Evolutionary conservation across 2,329 filamentous ascomycete species (phyloP), one percentile per base, ranked within the genome.

Genomic region (Alternaria sp.): DNA sequence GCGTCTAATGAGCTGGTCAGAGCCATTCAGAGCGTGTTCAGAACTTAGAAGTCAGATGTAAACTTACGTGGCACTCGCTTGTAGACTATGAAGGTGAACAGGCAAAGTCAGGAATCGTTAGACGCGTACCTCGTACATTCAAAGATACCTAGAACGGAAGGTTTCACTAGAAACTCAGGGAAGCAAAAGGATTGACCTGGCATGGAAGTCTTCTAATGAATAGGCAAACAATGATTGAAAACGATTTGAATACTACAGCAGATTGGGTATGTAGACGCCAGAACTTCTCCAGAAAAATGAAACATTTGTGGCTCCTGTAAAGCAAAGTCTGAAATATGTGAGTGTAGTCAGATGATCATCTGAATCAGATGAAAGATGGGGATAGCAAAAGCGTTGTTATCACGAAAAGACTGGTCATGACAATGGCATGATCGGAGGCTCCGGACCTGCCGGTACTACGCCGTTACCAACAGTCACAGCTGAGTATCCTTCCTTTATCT

Each of bases 401-500:
- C 11, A 28, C 34, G 30, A 51, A 26, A 1, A 14, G 14, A 26
- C 18, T 11, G 20, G 32, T 36, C 30, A 16, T 59, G 38, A 67
- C 42, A 66, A 46, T 2, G 69, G 64, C 64, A 70, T 57, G 2
- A 75, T 71, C 11, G 65, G 49, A 16, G 66, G 71, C 4, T 65
- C 14, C n/a, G 71, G 69, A 3, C 67, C 64, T 3, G 63, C 61
- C 14, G 69, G 69, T 4, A 73, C 61, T 20, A 72, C 56, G 4
- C 68, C 67, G 42, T 73, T 75, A 1, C 70, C 68, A 14, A 49
- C 61, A 7, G 57, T 54, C 5, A 74, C 71, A 5, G 66, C 63
- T 12, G 75, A 61, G 44, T 78, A 77, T 5, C 72, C 72, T 14
- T 48, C 61, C 46, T 73, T 75, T 38, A 75, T 76, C 75, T 77